phyloP scores from a whole-genome alignment of 2,329 filamentous ascomycete genomes.

The Monosporascus ibericus region DNA sequence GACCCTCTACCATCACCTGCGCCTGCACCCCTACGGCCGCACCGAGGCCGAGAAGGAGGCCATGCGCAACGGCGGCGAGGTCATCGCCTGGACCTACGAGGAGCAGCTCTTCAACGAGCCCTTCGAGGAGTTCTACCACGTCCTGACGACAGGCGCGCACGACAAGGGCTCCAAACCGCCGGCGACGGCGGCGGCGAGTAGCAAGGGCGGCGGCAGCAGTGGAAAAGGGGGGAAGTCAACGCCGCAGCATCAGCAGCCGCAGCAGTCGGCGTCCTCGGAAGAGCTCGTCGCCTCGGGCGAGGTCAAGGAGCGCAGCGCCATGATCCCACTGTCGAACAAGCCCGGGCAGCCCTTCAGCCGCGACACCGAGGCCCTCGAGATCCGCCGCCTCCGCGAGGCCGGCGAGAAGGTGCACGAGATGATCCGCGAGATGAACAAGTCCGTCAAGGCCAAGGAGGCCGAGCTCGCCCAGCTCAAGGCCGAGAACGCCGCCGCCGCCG shows the following conservation, averaged over 20 bases:
- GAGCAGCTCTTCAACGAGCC: slow-evolving; percentile 97
- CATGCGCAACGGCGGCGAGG: slow-evolving; percentile 55
- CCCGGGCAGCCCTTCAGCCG: slow-evolving; percentile 68
- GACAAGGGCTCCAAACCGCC: slow-evolving; percentile 30
- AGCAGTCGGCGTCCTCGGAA: slow-evolving; percentile 1
- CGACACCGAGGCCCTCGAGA: slow-evolving; percentile 60
- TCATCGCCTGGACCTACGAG: slow-evolving; percentile 80
- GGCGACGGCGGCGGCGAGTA: slow-evolving; percentile 26
- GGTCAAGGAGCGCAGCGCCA: slow-evolving; percentile 58
- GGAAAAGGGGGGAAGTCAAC: slow-evolving; percentile 42
- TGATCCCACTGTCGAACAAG: slow-evolving; percentile 63
- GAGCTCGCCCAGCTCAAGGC: slow-evolving; percentile 55
- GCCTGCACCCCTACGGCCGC: slow-evolving; percentile 83
- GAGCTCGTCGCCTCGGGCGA: slow-evolving; percentile 25
- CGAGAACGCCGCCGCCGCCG: slow-evolving; percentile 43
- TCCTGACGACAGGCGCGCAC: slow-evolving; percentile 68
- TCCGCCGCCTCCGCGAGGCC: slow-evolving; percentile 57
- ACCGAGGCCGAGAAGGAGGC: slow-evolving; percentile 66
- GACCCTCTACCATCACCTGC: slow-evolving; percentile 88
- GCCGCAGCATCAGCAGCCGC: not conserved
- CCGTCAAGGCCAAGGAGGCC: slow-evolving; percentile 60
- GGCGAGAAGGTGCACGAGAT: slow-evolving; percentile 58
- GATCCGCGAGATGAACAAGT: slow-evolving; percentile 50
- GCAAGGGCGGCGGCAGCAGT: slow-evolving; percentile 51
- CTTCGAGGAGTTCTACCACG: slow-evolving; percentile 83